A percentile compares a stretch with the other conserved stretches of the same genome.
Conservation (phyloP, 2,329 filamentous ascomycete species). For the Elsinoe ampelina region DNA sequence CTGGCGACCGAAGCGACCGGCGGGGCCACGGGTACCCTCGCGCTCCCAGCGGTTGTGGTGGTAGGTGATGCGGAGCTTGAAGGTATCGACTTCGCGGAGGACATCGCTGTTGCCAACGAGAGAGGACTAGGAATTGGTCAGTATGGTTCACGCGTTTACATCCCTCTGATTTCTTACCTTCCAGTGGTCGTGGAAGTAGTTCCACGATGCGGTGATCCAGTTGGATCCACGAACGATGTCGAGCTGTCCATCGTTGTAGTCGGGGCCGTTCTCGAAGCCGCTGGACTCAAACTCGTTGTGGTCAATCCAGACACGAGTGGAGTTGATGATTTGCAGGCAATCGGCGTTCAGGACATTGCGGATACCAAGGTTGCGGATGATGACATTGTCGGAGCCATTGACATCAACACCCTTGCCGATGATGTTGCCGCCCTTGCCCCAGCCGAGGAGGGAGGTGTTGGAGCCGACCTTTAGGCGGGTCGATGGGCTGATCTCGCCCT, state of each 20-base stretch:
- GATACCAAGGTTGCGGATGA: conserved; percentile 33
- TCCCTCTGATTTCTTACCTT: conserved; percentile 20
- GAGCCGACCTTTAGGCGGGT: conserved; percentile 36
- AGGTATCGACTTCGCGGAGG: conserved; percentile 34
- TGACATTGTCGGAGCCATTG: conserved; percentile 31
- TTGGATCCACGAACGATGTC: conserved; percentile 39
- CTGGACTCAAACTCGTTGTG: conserved; percentile 40
- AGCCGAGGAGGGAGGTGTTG: conserved; percentile 38
- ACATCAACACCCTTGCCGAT: conserved; percentile 31
- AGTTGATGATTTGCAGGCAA: conserved; percentile 37
- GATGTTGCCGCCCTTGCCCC: conserved; percentile 29
- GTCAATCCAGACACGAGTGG: conserved; percentile 40
- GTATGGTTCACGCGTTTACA: neutral
- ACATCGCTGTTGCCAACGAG: conserved; percentile 35
- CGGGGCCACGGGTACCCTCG: conserved; percentile 39
- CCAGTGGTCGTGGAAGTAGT: conserved; percentile 44
- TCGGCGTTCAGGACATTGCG: conserved; percentile 33
- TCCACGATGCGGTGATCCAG: conserved; percentile 41
- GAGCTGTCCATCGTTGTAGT: conserved; percentile 34
- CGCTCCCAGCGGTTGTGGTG: conserved; percentile 44
- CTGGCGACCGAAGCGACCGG: conserved; percentile 42
- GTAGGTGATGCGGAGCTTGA: conserved; percentile 41
- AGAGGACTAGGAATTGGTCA: conserved; percentile 21
- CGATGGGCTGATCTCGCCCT: conserved; percentile 34
- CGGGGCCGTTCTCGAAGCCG: conserved; percentile 27